A percentile compares a stretch with the other conserved stretches of the same genome.
These are phyloP conservation scores for Fusarium citri DNA, from an alignment of 2,329 filamentous ascomycete species.

Conservation along the genomic window DNA sequence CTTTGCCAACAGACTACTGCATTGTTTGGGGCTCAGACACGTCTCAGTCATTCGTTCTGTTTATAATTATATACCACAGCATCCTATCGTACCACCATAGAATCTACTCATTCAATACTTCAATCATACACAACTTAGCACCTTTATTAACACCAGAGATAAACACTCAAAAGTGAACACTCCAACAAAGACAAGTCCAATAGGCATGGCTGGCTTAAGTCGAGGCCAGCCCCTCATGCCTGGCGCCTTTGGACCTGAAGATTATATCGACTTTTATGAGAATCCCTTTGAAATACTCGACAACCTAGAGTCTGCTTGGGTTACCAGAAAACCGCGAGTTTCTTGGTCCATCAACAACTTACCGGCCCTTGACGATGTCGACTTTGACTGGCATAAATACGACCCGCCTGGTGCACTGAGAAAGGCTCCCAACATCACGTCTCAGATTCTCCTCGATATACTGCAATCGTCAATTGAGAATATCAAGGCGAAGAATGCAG, in stretches of 20 bases:
- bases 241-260: conserved; percentile 47
- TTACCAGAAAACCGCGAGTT: conserved; percentile 28
- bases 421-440: conserved; percentile 53
- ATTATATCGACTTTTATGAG: conserved; percentile 48
- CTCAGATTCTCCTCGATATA: conserved; percentile 56
- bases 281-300: conserved; percentile 46
- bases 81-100: conserved; percentile 5
- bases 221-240: conserved; percentile 44
- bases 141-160: not conserved
- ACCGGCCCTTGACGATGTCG: conserved; percentile 41
- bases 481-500: conserved; percentile 53
- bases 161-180: not conserved
- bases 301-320: conserved; percentile 41
- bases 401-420: conserved; percentile 58
- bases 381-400: conserved; percentile 60
- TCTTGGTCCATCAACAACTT: conserved; percentile 42
- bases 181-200: not conserved
- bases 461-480: conserved; percentile 59
- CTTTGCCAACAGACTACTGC: conserved; percentile 2
- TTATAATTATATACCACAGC: conserved; percentile 12
- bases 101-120: not conserved
- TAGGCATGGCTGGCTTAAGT: conserved; percentile 21
- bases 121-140: not conserved
- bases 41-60: conserved; percentile 6
- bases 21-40: not conserved